phyloP scores from a whole-genome alignment of 176 grass and related monocot genomes.

The Tillandsia leiboldiana region DNA sequence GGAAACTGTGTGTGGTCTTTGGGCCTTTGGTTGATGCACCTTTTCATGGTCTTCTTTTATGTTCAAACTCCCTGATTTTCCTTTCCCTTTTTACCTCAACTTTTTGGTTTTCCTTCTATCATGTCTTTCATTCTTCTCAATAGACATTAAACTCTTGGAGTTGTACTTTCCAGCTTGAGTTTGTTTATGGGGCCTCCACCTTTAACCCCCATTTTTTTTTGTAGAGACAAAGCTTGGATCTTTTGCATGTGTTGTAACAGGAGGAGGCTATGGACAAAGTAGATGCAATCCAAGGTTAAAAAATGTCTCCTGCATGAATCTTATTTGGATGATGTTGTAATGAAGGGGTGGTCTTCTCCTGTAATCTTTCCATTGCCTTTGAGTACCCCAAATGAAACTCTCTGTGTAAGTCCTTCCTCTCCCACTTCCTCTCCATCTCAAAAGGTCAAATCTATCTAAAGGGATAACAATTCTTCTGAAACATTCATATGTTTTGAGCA shows the following conservation, averaged over 20 bases:
- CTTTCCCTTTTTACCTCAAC: slow-evolving; percentile 26
- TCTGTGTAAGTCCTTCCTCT: slow-evolving; percentile 16
- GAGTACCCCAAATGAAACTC: too few relatives aligned
- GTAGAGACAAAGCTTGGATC: slow-evolving; percentile 13
- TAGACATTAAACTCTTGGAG: slow-evolving; percentile 9
- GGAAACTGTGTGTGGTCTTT: slow-evolving; percentile 47
- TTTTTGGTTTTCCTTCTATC: slow-evolving; percentile 40
- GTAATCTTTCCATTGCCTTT: too few relatives aligned
- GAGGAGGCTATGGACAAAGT: background rate
- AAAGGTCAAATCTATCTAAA: background rate
- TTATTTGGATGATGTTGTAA: background rate
- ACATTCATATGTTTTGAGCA: background rate
- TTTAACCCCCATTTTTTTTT: slow-evolving; percentile 20
- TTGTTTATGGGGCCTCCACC: slow-evolving; percentile 22
- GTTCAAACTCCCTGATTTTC: slow-evolving; percentile 13
- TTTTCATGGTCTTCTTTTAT: slow-evolving; percentile 44
- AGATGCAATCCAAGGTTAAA: slow-evolving; percentile 1
- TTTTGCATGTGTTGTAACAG: slow-evolving; percentile 24
- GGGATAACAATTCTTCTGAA: background rate
- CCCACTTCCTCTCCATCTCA: background rate
- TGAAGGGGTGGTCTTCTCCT: too few relatives aligned
- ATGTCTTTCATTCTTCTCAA: slow-evolving; percentile 26
- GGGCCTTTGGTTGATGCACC: slow-evolving; percentile 23
- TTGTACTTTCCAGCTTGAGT: slow-evolving; percentile 24
- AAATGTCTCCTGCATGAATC: background rate